These are phyloP conservation scores for Colletotrichum navitas DNA, from an alignment of 2,329 filamentous ascomycete species.

Conservation along the genomic window DNA sequence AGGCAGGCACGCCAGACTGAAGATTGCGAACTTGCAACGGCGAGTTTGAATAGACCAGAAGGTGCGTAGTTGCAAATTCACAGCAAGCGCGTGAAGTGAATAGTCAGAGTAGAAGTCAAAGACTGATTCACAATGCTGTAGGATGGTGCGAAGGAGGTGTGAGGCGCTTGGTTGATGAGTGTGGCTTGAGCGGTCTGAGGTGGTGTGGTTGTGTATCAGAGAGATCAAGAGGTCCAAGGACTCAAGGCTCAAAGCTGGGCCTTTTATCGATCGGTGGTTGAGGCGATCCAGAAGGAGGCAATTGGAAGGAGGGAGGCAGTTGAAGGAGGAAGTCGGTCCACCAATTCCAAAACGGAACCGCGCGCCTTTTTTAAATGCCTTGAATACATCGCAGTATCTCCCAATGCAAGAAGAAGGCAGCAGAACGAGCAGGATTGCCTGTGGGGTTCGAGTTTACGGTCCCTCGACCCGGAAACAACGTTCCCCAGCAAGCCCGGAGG, in stretches of 20 bases:
- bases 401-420: neutral
- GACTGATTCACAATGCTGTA: neutral
- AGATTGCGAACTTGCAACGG: conserved; percentile 16
- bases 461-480: too few relatives aligned
- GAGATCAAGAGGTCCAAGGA: neutral
- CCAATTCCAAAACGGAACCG: neutral
- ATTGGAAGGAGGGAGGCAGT: neutral
- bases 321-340: neutral
- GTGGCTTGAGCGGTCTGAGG: neutral
- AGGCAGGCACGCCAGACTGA: neutral
- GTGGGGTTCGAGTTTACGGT: neutral
- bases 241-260: neutral
- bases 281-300: neutral
- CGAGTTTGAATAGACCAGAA: neutral
- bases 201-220: neutral
- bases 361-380: neutral
- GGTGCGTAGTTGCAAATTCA: neutral
- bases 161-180: neutral
- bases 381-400: neutral
- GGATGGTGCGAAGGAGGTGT: too few relatives aligned
- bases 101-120: neutral
- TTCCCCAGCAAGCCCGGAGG: too few relatives aligned
- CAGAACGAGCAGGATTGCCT: neutral
- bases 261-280: neutral
- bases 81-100: conserved; percentile 1